Evolutionary conservation across 495 filamentous ascomycete genomes (phyloP).

Genomic region (Penicilliopsis zonata): DNA sequence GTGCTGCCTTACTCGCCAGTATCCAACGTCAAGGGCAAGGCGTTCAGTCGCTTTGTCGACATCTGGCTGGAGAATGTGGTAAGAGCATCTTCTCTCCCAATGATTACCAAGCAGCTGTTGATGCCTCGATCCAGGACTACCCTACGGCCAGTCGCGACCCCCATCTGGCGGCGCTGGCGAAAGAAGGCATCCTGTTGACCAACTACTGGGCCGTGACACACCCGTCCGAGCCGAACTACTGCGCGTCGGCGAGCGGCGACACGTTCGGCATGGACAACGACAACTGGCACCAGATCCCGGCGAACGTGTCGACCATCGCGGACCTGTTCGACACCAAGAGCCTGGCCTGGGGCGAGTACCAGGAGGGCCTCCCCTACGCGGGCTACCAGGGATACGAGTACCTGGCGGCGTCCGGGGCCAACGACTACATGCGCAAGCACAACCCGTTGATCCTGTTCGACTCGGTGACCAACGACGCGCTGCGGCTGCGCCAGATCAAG

Average conservation of each 20-base stretch:
- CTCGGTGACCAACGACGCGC: constrained; percentile 37
- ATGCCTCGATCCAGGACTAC: constrained; percentile 34
- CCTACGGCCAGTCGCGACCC: constrained; percentile 34
- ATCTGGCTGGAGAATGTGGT: constrained; percentile 70
- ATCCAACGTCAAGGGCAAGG: constrained; percentile 46
- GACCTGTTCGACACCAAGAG: constrained; percentile 56
- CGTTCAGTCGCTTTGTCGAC: constrained; percentile 53
- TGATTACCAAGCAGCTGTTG: constrained; percentile 11
- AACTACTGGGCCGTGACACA: constrained; percentile 55
- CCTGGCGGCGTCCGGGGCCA: constrained; percentile 36
- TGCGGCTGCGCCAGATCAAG: constrained; percentile 49
- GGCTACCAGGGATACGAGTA: constrained; percentile 51
- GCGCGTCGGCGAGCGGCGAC: constrained; percentile 48
- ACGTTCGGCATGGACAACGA: constrained; percentile 61
- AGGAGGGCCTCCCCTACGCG: constrained; percentile 55
- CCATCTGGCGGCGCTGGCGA: constrained; percentile 43
- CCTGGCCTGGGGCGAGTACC: constrained; percentile 59
- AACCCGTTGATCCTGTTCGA: constrained; percentile 53
- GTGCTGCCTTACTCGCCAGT: constrained; percentile 31
- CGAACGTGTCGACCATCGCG: constrained; percentile 52
- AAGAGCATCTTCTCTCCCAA: too few relatives aligned
- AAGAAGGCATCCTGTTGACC: constrained; percentile 47
- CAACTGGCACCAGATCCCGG: constrained; percentile 39
- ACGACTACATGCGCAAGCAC: constrained; percentile 67
- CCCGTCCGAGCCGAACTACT: constrained; percentile 63